phyloP scores from a whole-genome alignment of 257 asterid species.

The Schizonepeta tenuifolia region DNA sequence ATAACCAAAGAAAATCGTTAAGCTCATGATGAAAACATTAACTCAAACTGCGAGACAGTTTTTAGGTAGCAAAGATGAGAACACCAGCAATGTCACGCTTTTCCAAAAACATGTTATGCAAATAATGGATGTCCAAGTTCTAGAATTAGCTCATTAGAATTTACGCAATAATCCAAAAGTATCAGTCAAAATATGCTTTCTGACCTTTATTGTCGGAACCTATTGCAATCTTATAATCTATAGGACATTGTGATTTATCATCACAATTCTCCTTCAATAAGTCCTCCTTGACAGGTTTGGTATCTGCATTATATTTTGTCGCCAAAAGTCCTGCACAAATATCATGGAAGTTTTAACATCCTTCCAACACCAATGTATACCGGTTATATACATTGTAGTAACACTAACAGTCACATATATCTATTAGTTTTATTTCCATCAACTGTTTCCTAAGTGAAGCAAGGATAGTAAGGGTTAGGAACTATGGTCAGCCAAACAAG shows the following conservation, averaged over 20 bases:
- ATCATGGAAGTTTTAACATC: slow-evolving; percentile 16
- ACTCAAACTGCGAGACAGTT: not conserved
- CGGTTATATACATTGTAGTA: not conserved
- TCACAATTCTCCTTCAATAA: slow-evolving; percentile 35
- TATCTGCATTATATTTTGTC: slow-evolving; percentile 30
- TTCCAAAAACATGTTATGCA: slow-evolving; percentile 8
- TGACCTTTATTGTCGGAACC: slow-evolving; percentile 48
- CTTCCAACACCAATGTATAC: not conserved
- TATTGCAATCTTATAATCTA: slow-evolving; percentile 31
- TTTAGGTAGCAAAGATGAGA: not conserved
- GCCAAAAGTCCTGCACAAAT: slow-evolving; percentile 46
- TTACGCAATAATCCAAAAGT: slow-evolving; percentile 17
- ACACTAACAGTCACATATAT: not conserved
- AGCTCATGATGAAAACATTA: not conserved
- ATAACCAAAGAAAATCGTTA: not conserved
- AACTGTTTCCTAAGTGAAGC: not conserved
- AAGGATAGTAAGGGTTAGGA: not conserved
- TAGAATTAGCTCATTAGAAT: not conserved
- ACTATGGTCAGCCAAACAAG: not conserved
- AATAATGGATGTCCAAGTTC: not conserved
- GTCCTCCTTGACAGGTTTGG: slow-evolving; percentile 34
- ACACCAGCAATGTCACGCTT: slow-evolving; percentile 4
- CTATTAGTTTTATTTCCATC: not conserved
- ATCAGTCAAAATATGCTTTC: slow-evolving; percentile 8
- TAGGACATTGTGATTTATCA: slow-evolving; percentile 35